phyloP scores from a whole-genome alignment of 306 rosid genomes.

The Trichosanthes cucumerina region DNA sequence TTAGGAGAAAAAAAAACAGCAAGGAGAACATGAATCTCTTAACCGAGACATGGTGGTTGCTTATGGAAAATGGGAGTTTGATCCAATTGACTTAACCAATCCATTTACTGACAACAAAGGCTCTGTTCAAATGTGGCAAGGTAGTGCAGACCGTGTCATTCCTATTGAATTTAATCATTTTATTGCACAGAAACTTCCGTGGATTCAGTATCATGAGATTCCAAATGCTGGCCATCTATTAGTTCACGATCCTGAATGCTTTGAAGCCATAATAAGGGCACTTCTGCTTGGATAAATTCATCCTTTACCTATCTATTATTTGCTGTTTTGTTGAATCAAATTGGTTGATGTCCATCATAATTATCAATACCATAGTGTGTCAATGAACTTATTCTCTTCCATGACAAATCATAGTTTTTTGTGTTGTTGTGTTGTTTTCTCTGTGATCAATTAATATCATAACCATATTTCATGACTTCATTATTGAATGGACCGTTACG shows the following conservation, averaged over 20 bases:
- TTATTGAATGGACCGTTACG: too few species aligned
- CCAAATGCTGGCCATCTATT: conserved; percentile 51
- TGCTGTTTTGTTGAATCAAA: too few species aligned
- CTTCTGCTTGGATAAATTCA: conserved; percentile 29
- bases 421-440: too few species aligned
- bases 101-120: conserved; percentile 28
- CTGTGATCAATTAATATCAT: too few species aligned
- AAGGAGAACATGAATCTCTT: conserved; percentile 58
- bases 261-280: conserved; percentile 41
- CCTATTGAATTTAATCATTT: conserved; percentile 33
- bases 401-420: too few species aligned
- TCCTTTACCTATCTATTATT: too few species aligned
- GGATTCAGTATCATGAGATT: conserved; percentile 74
- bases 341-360: too few species aligned
- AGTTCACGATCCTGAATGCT: conserved; percentile 14
- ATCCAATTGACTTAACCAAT: background rate
- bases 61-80: conserved; percentile 58
- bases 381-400: too few species aligned
- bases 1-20: conserved; percentile 51
- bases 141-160: conserved; percentile 40
- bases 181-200: conserved; percentile 41
- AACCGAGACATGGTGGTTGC: conserved; percentile 38
- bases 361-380: too few species aligned
- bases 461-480: too few species aligned
- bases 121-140: conserved; percentile 65